Evolutionary conservation across 768 basidiomycete species (phyloP), one percentile per base, ranked within the genome.

Genomic region (Tephrocybe sp.): DNA sequence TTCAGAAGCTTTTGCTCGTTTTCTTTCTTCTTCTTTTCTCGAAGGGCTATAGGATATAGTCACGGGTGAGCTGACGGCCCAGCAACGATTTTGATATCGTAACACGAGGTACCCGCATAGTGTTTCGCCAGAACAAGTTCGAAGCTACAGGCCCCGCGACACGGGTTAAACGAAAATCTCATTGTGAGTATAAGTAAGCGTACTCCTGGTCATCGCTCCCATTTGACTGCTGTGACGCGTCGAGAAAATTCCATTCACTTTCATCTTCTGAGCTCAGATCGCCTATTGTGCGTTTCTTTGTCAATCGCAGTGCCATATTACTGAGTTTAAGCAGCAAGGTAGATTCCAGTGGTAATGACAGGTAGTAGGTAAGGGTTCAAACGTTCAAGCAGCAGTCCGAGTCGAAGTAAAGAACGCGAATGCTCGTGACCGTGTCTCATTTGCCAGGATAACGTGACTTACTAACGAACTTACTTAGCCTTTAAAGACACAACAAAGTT

Each of bases 181-280:
- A 8, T 32, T 5, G 23, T 33, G 32, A 20, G 20, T 45, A 36
- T 6, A 24, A 9, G 20, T n/a, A 1, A 18, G 42, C 54, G 42
- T 20, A 62, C 60, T 34, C 56, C 15, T 59, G 54, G 30, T 59
- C 60, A n/a, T 62, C 60, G 26, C 60, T 59, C 23, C 56, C 58
- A 34, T 43, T 59, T 12, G 60, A 59, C 26, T 55, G 46, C 14
- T 59, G 58, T 11, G 60, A 62, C 14, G 47, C 54, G 21, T 30
- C 11, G 6, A 57, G 51, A 15, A 59, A 59, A 7, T 48, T 44
- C 4, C 53, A 23, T 11, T 52, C 56, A 15, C 53, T 43, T 11
- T 51, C 56, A 15, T 50, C 51, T 14, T 59, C 58, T 3, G 49
- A 46, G 41, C 28, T 48, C 17, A 48, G 11, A 15, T 54, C 39